phyloP scores from a whole-genome alignment of 345 rosid genomes.

The Balakata baccata region DNA sequence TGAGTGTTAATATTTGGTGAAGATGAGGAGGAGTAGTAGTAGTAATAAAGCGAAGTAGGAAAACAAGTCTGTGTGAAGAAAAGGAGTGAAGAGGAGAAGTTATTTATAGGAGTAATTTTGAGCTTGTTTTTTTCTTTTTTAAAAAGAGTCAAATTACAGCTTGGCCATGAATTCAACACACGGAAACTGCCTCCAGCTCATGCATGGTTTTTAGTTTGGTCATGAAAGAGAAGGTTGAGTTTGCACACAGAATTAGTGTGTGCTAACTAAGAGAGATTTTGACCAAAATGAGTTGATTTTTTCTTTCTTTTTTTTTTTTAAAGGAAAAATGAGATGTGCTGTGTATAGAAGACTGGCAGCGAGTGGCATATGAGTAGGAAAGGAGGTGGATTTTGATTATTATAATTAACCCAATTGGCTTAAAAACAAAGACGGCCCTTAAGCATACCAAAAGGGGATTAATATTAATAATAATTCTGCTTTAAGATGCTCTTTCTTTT shows the following conservation, averaged over 20 bases:
- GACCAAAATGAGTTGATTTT: slow-evolving; percentile 14
- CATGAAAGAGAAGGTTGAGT: background rate
- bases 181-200: slow-evolving; percentile 45
- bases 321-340: no score
- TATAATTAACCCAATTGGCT: background rate
- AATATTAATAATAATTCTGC: background rate
- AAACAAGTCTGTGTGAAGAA: slow-evolving; percentile 21
- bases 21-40: background rate
- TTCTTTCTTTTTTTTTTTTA: no score
- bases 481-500: background rate
- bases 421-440: slow-evolving; percentile 12
- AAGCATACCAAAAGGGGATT: slow-evolving; percentile 17
- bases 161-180: slow-evolving; percentile 50
- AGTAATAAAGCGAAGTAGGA: background rate
- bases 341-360: background rate
- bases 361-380: background rate
- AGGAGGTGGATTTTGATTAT: background rate
- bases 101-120: slow-evolving; percentile 29
- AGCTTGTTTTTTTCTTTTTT: background rate
- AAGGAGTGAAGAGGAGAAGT: slow-evolving; percentile 7
- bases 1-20: background rate
- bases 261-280: slow-evolving; percentile 4
- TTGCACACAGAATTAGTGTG: slow-evolving; percentile 17
- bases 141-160: slow-evolving; percentile 48
- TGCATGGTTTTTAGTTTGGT: background rate